Base-by-base conservation (phyloP, 2,329 filamentous ascomycete species). In the Colletotrichum truncatum region DNA sequence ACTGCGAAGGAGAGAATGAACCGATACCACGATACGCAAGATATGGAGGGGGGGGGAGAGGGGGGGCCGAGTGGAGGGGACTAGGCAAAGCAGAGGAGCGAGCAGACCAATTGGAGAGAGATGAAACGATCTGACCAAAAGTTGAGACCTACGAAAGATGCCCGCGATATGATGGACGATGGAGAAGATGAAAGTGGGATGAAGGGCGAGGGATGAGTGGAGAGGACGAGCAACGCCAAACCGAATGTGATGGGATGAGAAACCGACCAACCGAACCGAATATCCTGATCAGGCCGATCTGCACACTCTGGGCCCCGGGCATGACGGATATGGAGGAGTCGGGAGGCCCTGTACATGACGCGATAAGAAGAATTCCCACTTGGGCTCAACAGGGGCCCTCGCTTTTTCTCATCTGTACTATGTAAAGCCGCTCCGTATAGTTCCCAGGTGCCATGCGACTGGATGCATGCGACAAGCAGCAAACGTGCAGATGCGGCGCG, bases 201-300 rank as follows among this genome's bases (percentile, higher is more conserved):
- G 48, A 54, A 64, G 48, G 41, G 48, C 12, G 55, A 41, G 32
- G 56, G 26, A 54, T 49, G 23, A 54, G 32, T 61, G 56, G 56
- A 16, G 25, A 38, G 28, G 56, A 62, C 34, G 32, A 23, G 21
- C 56, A 28, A 48, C 62, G 62, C 48, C 56, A 46, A 38, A 64
- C 54, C 60, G 54, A 53, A 60, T 59, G 14, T 43, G 54, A 54
- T 25, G 46, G 16, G 32, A 61, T 60, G 36, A 48, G 46, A 54
- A 54, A 54, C 56, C 56, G 62, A 49, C 56, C 62, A 64, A 48
- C 56, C 56, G 62, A 64, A 21, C 39, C 48, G 56, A 61, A 18
- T 46, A 48, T 34, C 62, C 56, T 64, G 56, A 61, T 61, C 48
- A 48, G 56, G 62, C 56, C 14, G 56, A 54, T 49, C 32, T 53